Evolutionary conservation across 805 yeast genomes (phyloP).

Genomic region (Grigorovia humatica): DNA sequence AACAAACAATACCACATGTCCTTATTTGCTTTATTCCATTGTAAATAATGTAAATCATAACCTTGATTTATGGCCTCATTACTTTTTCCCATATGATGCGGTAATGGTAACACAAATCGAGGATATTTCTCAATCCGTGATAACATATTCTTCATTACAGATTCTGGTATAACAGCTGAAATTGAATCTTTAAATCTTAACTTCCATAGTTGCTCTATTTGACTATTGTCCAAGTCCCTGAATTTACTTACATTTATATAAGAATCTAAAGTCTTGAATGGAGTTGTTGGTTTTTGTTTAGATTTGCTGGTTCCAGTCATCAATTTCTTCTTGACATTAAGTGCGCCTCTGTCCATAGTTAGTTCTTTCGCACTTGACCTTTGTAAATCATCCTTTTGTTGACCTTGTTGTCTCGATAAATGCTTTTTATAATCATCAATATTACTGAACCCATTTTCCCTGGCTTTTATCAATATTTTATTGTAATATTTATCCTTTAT

Average conservation of each 20-base stretch:
- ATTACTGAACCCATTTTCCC: not conserved
- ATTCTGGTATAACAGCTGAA: constrained; percentile 50
- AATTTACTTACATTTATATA: constrained; percentile 64
- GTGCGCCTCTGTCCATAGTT: too few species aligned
- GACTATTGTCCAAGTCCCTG: constrained; percentile 42
- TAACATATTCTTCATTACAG: constrained; percentile 53
- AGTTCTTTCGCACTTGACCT: too few species aligned
- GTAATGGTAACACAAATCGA: constrained; percentile 81
- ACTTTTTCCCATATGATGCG: constrained; percentile 38
- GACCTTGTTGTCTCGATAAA: not conserved
- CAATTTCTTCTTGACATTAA: too few species aligned
- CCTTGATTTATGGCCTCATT: constrained; percentile 21
- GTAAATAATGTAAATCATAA: constrained; percentile 77
- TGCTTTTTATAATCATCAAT: not conserved
- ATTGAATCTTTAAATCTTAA: constrained; percentile 67
- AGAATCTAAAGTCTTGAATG: constrained; percentile 63
- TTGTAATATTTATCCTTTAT: not conserved
- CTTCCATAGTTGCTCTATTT: constrained; percentile 78
- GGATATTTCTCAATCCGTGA: constrained; percentile 65
- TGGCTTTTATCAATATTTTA: not conserved
- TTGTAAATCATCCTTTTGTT: too few species aligned
- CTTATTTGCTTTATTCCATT: constrained; percentile 86
- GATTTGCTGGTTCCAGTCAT: too few species aligned
- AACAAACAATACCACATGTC: constrained; percentile 79
- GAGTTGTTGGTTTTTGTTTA: constrained; percentile 17